phyloP scores from a whole-genome alignment of 2,329 filamentous ascomycete species.

The Anisogramma anomala region DNA sequence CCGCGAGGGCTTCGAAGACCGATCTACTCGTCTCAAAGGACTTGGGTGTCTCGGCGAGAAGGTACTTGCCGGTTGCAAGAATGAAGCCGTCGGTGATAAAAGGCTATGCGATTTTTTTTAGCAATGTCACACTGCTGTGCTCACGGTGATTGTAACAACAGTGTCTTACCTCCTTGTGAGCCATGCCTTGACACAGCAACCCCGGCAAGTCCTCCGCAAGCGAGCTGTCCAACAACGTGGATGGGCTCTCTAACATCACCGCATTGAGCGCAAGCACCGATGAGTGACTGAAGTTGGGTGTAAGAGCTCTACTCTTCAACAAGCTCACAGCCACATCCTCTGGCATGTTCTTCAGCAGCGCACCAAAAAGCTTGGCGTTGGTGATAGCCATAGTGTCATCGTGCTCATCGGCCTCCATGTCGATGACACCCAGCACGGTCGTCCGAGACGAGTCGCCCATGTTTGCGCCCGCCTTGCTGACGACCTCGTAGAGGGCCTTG shows the following conservation, averaged over 20 bases:
- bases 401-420: slow-evolving; percentile 65
- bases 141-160: too few species aligned
- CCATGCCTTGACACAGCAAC: slow-evolving; percentile 70
- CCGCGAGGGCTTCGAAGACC: slow-evolving; percentile 67
- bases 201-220: slow-evolving; percentile 64
- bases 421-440: slow-evolving; percentile 80
- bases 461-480: slow-evolving; percentile 85
- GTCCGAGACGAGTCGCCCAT: slow-evolving; percentile 87
- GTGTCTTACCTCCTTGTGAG: slow-evolving; percentile 61
- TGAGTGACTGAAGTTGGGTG: slow-evolving; percentile 60
- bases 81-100: slow-evolving; percentile 82
- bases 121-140: neutral
- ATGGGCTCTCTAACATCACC: slow-evolving; percentile 68
- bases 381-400: slow-evolving; percentile 76
- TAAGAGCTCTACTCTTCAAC: slow-evolving; percentile 65
- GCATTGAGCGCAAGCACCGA: slow-evolving; percentile 84
- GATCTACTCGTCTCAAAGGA: slow-evolving; percentile 66
- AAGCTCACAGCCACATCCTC: slow-evolving; percentile 50
- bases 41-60: slow-evolving; percentile 58
- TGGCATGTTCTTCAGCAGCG: slow-evolving; percentile 77
- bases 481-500: slow-evolving; percentile 89
- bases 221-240: slow-evolving; percentile 51
- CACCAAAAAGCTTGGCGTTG: slow-evolving; percentile 79
- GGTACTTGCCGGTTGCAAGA: slow-evolving; percentile 80
- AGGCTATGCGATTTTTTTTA: slow-evolving; percentile 34